Conservation (phyloP, 495 filamentous ascomycete genomes). For the Talaromyces thailandensis region DNA sequence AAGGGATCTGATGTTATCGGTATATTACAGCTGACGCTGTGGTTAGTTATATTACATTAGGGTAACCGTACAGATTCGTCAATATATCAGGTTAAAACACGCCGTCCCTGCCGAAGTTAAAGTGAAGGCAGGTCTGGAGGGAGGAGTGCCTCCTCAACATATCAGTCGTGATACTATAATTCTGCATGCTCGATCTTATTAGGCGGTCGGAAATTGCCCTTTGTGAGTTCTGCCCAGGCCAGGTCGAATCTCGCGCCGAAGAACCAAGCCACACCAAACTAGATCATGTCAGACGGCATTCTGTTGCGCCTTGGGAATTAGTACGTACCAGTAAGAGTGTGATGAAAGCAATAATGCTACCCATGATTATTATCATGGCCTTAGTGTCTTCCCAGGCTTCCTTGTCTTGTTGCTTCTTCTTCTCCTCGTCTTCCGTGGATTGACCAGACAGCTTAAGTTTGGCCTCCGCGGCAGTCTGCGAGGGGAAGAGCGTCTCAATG, state of each 20-base stretch:
- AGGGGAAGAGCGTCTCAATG: slow-evolving; percentile 89
- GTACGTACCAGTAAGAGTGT: slow-evolving; percentile 55
- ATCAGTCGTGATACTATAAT: slow-evolving; percentile 15
- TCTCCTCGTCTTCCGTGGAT: slow-evolving; percentile 28
- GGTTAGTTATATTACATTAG: neutral
- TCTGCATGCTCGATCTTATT: slow-evolving; percentile 23
- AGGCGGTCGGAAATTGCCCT: slow-evolving; percentile 35
- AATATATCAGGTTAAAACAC: neutral
- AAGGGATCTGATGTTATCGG: neutral
- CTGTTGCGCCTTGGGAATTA: neutral
- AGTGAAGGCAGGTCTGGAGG: neutral
- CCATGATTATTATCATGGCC: slow-evolving; percentile 53
- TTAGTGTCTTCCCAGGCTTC: slow-evolving; percentile 49
- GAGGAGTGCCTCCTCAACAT: neutral
- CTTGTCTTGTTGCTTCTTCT: slow-evolving; percentile 39
- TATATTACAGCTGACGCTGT: neutral
- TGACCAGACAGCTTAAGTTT: slow-evolving; percentile 29
- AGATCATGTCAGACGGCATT: slow-evolving; percentile 8
- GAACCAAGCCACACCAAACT: slow-evolving; percentile 60
- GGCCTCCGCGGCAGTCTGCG: slow-evolving; percentile 46
- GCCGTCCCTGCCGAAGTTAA: neutral
- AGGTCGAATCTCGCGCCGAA: slow-evolving; percentile 62
- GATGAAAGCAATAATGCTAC: slow-evolving; percentile 50
- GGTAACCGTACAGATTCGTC: neutral
- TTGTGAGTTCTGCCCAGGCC: slow-evolving; percentile 44